Evolutionary conservation across 495 filamentous ascomycete genomes (phyloP), one percentile per base, ranked within the genome.

Genomic region (Neurospora sp.): DNA sequence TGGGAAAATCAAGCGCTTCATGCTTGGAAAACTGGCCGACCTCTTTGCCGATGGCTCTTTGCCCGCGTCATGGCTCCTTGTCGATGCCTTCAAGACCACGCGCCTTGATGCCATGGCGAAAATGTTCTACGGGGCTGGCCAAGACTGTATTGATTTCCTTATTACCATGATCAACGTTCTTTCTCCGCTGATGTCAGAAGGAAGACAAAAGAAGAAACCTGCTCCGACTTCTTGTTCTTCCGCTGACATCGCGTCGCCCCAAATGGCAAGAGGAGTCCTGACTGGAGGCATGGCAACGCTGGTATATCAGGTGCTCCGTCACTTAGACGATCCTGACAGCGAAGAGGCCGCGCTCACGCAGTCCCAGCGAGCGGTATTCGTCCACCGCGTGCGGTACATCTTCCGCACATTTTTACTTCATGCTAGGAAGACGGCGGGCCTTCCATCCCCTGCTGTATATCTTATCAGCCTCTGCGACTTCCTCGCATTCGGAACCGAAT

Each of bases 31-130:
- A 69, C 74, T 85, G 69, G 75, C 79, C 0, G 68, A 70, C 1
- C 68, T 87, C 20, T 69, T 87, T 47, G 75, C 73, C 4, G 72
- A 74, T 38, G 79, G 75, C 3, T 68, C 73, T 20, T 74, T 88
- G 39, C 83, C 85, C 1, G 68, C 75, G 35, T 77, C 81, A 16
- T 86, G 85, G 86, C 72, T 87, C 22, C 77, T 84, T 16, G 84
- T 80, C 3, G 78, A 72, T 69, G 78, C 78, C 12, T 85, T 85
- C 73, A 73, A 78, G 10, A 74, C 80, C 7, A 72, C 81, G 20
- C 75, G 79, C 40, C 37, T 41, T 5, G 68, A 87, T 22, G 77
- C 82, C 8, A 70, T 74, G 9, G 74, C 44, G 39, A 74, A 77
- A 65, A 3, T 65, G 27, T 31, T 37, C 53, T 65, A 65, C 8